phyloP scores from a whole-genome alignment of 805 yeast genomes.

The Teunomyces tritomae region DNA sequence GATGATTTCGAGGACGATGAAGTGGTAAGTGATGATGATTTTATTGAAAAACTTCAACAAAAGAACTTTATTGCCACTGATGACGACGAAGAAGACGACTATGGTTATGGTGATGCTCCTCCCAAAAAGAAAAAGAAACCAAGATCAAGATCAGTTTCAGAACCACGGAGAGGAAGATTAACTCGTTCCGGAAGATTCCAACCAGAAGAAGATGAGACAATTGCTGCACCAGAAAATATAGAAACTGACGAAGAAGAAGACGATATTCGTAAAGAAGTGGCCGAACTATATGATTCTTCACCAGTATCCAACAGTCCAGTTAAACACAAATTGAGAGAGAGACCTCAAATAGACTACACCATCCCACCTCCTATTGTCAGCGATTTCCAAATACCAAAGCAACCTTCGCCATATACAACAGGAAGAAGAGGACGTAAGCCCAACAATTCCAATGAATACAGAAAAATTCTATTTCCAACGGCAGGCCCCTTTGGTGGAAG shows the following conservation, averaged over 20 bases:
- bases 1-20: constrained; percentile 17
- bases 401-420: constrained; percentile 18
- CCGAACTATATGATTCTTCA: constrained; percentile 60
- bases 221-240: constrained; percentile 5
- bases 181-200: constrained; percentile 16
- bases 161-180: constrained; percentile 19
- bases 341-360: constrained; percentile 65
- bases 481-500: constrained; percentile 98
- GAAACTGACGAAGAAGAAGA: constrained; percentile 29
- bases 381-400: constrained; percentile 31
- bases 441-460: constrained; percentile 43
- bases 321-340: constrained; percentile 44
- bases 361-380: constrained; percentile 75
- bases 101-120: constrained; percentile 14
- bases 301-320: constrained; percentile 48
- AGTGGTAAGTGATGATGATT: constrained; percentile 19
- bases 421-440: constrained; percentile 30
- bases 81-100: constrained; percentile 28
- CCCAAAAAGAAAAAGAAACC: constrained; percentile 12
- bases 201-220: constrained; percentile 4
- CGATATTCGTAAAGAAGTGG: constrained; percentile 60
- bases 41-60: constrained; percentile 29
- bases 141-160: constrained; percentile 24
- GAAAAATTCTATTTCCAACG: constrained; percentile 82
- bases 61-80: constrained; percentile 37